Base-by-base conservation (phyloP, 495 filamentous ascomycete genomes). In the Staphylotrichum longicolle region DNA sequence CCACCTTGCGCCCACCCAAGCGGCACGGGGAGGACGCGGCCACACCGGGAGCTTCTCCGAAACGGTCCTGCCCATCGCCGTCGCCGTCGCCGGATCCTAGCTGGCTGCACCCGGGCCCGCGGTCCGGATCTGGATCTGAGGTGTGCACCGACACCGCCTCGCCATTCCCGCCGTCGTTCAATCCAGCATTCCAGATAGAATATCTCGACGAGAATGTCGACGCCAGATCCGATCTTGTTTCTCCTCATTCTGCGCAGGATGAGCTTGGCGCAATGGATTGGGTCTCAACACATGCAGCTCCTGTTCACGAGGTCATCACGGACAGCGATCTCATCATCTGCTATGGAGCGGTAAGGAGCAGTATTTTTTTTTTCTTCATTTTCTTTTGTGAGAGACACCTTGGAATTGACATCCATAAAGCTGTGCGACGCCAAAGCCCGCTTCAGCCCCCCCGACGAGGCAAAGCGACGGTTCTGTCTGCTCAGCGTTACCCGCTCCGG, bases 341-440 rank as follows among this genome's bases (percentile, higher is more conserved):
- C 20, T 49, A 49, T 9, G 46, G 46, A 33, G 20, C 46, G 27
- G 46, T 49, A 30, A 49, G 46, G 32, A 6, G 2, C 7, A 32
- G 1, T 1, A 0, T 27, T 27, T 27, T 27, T 1, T 27, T 27
- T 27, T 27, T 27, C 20, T 27, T 27, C 20, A 1, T 27, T 27
- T 0, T 27, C 20, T 27, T 27, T 27, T 27, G 20, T 27, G 20
- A 27, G 20, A 27, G 20, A 27, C 20, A 1, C 20, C 20, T 27
- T 27, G 20, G 20, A 27, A 27, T 27, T 27, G 5, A 33, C 46
- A 49, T 3, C 7, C 12, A 32, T 9, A 3, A 5, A 49, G 46
- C 46, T 49, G 27, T 49, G 46, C 46, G 46, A 49, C 7, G 46
- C 46, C 27, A 49, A 7, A 11, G 46, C 46, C 46, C 46, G 46